These are phyloP conservation scores for Penicillium cataractarum DNA, from an alignment of 495 filamentous ascomycete genomes.

Conservation along the genomic window DNA sequence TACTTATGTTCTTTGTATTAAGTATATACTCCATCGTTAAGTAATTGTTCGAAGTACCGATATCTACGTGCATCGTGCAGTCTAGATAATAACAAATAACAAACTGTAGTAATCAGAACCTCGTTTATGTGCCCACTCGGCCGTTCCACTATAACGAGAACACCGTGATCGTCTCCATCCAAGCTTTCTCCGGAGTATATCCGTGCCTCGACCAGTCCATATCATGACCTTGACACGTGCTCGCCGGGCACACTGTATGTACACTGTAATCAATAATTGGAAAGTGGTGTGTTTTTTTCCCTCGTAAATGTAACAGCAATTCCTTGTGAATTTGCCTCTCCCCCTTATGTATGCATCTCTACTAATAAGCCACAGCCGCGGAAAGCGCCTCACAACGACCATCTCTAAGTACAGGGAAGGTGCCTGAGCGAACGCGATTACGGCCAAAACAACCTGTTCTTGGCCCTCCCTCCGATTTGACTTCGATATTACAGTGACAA, in stretches of 20 bases:
- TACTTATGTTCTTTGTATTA: background rate
- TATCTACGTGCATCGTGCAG: background rate
- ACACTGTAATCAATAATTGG: background rate
- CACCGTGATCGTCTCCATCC: conserved; percentile 3
- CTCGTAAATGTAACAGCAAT: no score
- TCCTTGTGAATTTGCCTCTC: background rate
- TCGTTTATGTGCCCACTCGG: background rate
- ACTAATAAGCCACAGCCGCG: conserved; percentile 28
- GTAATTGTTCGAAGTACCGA: background rate
- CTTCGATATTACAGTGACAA: background rate
- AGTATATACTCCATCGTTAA: background rate
- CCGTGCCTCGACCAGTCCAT: conserved; percentile 21
- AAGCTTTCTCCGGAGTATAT: conserved; percentile 19
- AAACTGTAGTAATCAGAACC: background rate
- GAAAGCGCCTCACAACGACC: conserved; percentile 26
- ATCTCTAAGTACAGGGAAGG: background rate
- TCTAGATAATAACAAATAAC: background rate
- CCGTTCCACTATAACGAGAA: background rate
- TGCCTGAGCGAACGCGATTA: background rate
- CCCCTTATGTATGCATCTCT: background rate
- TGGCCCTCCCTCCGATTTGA: background rate
- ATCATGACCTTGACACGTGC: conserved; percentile 8
- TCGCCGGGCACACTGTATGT: no score
- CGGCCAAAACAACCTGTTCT: background rate
- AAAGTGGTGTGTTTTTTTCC: background rate